Percentiles rank a stretch among this genome's conserved stretches.
Conservation (phyloP, 768 basidiomycete species). For the Rhizopogon roseolus region DNA sequence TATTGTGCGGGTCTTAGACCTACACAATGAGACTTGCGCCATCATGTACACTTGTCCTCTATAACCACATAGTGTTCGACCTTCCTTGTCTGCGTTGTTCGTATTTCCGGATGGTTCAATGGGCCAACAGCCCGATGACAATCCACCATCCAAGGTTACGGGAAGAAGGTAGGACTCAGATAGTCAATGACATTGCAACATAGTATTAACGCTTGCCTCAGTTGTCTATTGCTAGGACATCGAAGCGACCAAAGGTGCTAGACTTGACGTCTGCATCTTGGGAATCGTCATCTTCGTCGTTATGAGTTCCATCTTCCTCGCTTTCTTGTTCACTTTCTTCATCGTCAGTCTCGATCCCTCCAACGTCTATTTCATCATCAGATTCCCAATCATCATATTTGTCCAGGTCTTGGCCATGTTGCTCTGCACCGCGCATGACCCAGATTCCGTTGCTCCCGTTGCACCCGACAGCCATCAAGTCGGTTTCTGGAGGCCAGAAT, state of each 20-base stretch:
- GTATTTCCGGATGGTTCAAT: too few species aligned
- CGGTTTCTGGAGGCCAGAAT: constrained; percentile 68
- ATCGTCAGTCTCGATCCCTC: constrained; percentile 14
- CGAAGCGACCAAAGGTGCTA: constrained; percentile 20
- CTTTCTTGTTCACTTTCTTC: constrained; percentile 8
- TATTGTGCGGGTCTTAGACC: too few species aligned
- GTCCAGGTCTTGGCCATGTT: constrained; percentile 18
- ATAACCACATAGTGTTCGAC: too few species aligned
- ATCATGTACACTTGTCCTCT: too few species aligned
- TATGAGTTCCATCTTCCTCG: neutral
- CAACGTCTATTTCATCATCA: constrained; percentile 13
- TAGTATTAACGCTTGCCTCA: neutral
- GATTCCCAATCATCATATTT: constrained; percentile 18
- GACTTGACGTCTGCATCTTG: constrained; percentile 5
- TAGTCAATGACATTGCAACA: too few species aligned
- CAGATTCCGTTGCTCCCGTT: constrained; percentile 48
- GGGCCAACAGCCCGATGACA: too few species aligned
- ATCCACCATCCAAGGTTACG: too few species aligned
- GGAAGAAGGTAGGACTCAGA: too few species aligned
- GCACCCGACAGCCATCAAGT: constrained; percentile 18
- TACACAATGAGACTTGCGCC: too few species aligned
- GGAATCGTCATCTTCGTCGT: constrained; percentile 3
- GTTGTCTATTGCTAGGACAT: constrained; percentile 23
- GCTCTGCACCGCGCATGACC: constrained; percentile 35
- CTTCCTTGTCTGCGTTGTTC: too few species aligned